phyloP scores from a whole-genome alignment of 2,329 filamentous ascomycete genomes.

The Penicillium sp. region DNA sequence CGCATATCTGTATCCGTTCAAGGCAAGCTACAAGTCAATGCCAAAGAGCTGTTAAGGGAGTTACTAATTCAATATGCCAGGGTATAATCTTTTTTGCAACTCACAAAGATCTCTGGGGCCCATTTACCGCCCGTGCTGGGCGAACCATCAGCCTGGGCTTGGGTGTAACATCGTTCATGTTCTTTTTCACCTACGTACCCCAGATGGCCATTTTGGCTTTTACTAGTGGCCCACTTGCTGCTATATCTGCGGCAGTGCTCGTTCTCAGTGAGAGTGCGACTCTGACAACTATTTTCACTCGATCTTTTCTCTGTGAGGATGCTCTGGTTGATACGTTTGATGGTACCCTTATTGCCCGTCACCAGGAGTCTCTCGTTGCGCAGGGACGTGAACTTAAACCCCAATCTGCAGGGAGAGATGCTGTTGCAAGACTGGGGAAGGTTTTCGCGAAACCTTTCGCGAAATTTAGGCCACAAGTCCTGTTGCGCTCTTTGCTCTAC shows the following conservation, averaged over 20 bases:
- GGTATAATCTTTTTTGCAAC: conserved; percentile 61
- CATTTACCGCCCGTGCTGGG: conserved; percentile 56
- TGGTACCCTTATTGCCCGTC: conserved; percentile 59
- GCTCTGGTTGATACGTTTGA: conserved; percentile 88
- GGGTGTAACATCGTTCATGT: conserved; percentile 76
- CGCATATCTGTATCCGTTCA: conserved; percentile 84
- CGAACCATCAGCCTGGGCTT: conserved; percentile 69
- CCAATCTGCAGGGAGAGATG: conserved; percentile 44
- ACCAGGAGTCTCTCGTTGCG: conserved; percentile 63
- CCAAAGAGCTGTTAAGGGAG: neutral
- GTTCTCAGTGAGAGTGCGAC: conserved; percentile 58
- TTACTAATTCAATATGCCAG: conserved; percentile 33
- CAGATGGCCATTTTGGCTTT: conserved; percentile 81
- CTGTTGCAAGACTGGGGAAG: conserved; percentile 58
- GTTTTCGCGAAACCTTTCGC: conserved; percentile 55
- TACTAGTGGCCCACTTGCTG: conserved; percentile 74
- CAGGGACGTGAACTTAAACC: conserved; percentile 71
- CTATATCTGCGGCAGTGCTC: conserved; percentile 60
- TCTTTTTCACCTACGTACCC: conserved; percentile 80
- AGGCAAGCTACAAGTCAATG: conserved; percentile 39
- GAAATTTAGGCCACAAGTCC: conserved; percentile 52
- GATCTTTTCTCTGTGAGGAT: conserved; percentile 75
- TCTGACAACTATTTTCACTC: conserved; percentile 54
- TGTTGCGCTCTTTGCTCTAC: conserved; percentile 80
- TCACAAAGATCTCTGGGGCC: conserved; percentile 60